Base-by-base conservation (phyloP, 2,329 filamentous ascomycete genomes). In the Pseudogymnoascus sp. region DNA sequence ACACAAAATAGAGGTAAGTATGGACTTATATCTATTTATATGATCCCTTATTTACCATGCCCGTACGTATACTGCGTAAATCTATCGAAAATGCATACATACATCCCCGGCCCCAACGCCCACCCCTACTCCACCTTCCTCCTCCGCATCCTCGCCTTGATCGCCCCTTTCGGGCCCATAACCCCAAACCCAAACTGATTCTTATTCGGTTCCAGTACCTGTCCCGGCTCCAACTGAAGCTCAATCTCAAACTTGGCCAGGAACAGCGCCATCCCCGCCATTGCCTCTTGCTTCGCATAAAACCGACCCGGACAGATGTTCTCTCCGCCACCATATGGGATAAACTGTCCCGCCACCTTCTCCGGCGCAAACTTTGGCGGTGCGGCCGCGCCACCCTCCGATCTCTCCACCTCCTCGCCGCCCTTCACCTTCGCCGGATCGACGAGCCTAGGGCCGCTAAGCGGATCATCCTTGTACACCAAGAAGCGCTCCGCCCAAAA, bases 401-500 rank as follows among this genome's bases (percentile, higher is more conserved):
- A 9, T n/a, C 33, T 57, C 19, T 64, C 60, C 7, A 62, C 50
- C 3, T 15, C 38, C 13, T 62, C 17, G 13, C 23, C 21, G 10
- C 64, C 61, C 1, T 11, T 64, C 3, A 57, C 11, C 11, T 68
- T 63, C 2, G 66, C 63, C 4, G 67, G 65, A 35, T 66, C 63
- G n/a, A 64, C 59, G 8, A 62, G 69, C 11, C 57, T 38, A 11
- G 72, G 73, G 0, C 73, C 73, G 53, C 67, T 73, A 11, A 63
- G 38, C 7, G 69, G 67, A 36, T 74, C 69, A 19, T 69, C 69
- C 0, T 70, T 70, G 28, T 74, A 71, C 28, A 71, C 64, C 19
- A 75, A 63, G 63, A 76, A 77, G n/a, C 75, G 66, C 59, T 75
- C 74, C 4, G 71, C 69, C 74, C 74, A 76, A 65, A 74, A 76